Conservation (phyloP, 306 rosid genomes). For the Canavalia gladiata region DNA sequence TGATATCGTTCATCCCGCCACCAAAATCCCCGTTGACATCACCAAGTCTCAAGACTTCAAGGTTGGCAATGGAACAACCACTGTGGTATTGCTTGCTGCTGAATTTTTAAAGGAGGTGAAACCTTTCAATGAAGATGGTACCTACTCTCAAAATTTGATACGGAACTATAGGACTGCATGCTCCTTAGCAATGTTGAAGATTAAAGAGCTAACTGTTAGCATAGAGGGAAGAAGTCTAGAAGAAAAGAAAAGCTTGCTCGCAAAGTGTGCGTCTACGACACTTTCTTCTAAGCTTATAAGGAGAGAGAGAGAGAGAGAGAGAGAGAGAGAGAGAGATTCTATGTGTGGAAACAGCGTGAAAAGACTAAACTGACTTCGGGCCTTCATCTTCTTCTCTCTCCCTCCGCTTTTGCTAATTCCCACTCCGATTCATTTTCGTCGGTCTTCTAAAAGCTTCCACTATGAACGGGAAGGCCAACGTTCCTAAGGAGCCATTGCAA, state of each 20-base stretch:
- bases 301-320: conserved; percentile 93
- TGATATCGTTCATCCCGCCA: conserved; percentile 94
- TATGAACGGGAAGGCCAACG: conserved; percentile 98
- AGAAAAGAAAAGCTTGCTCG: conserved; percentile 88
- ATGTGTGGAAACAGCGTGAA: conserved; percentile 38
- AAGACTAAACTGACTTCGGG: conserved; percentile 68
- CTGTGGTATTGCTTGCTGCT: conserved; percentile 95
- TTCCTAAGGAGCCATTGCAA: conserved; percentile 96
- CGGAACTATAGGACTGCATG: conserved; percentile 84
- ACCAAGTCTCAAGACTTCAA: conserved; percentile 98
- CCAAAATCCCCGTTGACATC: conserved; percentile 94
- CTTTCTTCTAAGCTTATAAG: conserved; percentile 99
- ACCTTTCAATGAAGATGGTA: conserved; percentile 96
- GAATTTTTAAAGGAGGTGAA: conserved; percentile 97
- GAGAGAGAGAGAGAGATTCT: conserved; percentile 39
- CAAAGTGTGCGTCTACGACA: conserved; percentile 96
- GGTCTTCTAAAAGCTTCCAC: conserved; percentile 44
- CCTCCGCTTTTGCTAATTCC: conserved; percentile 36
- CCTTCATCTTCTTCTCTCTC: conserved; percentile 64
- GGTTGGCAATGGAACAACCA: conserved; percentile 99
- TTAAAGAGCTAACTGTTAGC: conserved; percentile 84
- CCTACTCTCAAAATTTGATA: conserved; percentile 91
- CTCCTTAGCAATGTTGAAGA: conserved; percentile 85
- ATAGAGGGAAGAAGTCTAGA: conserved; percentile 96
- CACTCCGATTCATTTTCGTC: not conserved